Evolutionary conservation across 371 early-diverging fungal genomes (phyloP).

Genomic region (Mucor lusitanicus): DNA sequence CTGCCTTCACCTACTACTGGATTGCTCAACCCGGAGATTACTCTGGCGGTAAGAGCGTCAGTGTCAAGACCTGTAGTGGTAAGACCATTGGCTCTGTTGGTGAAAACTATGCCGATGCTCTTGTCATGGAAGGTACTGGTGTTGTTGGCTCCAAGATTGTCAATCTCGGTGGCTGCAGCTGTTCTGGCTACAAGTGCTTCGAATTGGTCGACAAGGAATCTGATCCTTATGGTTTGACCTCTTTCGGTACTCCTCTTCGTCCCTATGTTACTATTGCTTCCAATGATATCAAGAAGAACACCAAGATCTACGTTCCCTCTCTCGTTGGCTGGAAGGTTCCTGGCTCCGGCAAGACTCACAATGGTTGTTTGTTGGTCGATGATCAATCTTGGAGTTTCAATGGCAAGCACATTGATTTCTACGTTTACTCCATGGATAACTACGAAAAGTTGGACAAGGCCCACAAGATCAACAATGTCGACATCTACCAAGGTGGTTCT

Average conservation of each 20-base stretch:
- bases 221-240: conserved; percentile 51
- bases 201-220: conserved; percentile 39
- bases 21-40: conserved; percentile 46
- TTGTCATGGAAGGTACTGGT: conserved; percentile 57
- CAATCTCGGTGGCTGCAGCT: conserved; percentile 52
- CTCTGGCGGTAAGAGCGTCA: conserved; percentile 30
- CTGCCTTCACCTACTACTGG: conserved; percentile 58
- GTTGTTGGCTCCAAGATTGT: conserved; percentile 43
- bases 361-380: conserved; percentile 52
- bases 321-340: conserved; percentile 51
- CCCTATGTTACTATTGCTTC: conserved; percentile 49
- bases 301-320: conserved; percentile 51
- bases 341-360: conserved; percentile 43
- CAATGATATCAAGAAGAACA: conserved; percentile 46
- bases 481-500: conserved; percentile 51
- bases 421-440: conserved; percentile 35
- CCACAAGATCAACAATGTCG: conserved; percentile 35
- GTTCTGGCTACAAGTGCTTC: conserved; percentile 50
- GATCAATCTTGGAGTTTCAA: conserved; percentile 55
- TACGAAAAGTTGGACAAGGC: conserved; percentile 39
- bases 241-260: conserved; percentile 47
- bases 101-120: conserved; percentile 47
- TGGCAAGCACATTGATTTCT: conserved; percentile 48
- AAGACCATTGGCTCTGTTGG: conserved; percentile 42
- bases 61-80: conserved; percentile 47